Percentiles rank a stretch among this genome's conserved stretches.
phyloP scores from a whole-genome alignment of 2,329 filamentous ascomycete genomes.

The Botrytis tulipae region DNA sequence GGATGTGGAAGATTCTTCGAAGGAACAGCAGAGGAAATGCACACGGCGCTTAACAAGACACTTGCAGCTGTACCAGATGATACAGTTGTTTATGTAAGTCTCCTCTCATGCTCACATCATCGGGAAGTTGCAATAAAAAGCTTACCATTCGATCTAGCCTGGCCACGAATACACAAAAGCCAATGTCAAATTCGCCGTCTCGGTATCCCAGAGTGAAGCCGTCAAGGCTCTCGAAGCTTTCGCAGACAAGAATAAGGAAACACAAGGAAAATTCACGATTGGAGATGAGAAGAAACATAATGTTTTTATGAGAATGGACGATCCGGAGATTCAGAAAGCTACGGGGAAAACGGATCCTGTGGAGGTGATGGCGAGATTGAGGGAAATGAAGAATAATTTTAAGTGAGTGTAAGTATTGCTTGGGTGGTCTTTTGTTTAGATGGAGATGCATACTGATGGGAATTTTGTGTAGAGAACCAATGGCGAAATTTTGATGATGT shows the following conservation, averaged over 20 bases:
- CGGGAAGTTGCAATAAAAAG: conserved; percentile 21
- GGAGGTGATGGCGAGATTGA: conserved; percentile 79
- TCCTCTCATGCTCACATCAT: background rate
- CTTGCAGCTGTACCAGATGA: conserved; percentile 81
- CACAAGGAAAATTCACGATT: conserved; percentile 94
- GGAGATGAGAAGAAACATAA: conserved; percentile 98
- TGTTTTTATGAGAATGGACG: conserved; percentile 91
- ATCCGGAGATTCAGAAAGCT: conserved; percentile 78
- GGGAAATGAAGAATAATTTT: conserved; percentile 80
- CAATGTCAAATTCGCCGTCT: conserved; percentile 84
- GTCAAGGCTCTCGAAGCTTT: conserved; percentile 76
- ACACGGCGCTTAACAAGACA: conserved; percentile 84
- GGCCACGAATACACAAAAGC: conserved; percentile 98
- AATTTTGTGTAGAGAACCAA: background rate
- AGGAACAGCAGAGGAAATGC: conserved; percentile 84
- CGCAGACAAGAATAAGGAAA: conserved; percentile 77
- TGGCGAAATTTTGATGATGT: background rate
- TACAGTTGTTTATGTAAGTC: conserved; percentile 80
- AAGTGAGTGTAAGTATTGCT: conserved; percentile 33
- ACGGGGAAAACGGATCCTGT: conserved; percentile 79
- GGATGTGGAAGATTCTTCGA: conserved; percentile 97
- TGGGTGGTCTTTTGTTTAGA: background rate
- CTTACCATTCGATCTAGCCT: conserved; percentile 52
- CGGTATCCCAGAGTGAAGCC: conserved; percentile 70
- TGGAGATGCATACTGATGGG: background rate